Conservation (phyloP, 1,284 basidiomycete species). For the Ceratobasidium sp. region DNA sequence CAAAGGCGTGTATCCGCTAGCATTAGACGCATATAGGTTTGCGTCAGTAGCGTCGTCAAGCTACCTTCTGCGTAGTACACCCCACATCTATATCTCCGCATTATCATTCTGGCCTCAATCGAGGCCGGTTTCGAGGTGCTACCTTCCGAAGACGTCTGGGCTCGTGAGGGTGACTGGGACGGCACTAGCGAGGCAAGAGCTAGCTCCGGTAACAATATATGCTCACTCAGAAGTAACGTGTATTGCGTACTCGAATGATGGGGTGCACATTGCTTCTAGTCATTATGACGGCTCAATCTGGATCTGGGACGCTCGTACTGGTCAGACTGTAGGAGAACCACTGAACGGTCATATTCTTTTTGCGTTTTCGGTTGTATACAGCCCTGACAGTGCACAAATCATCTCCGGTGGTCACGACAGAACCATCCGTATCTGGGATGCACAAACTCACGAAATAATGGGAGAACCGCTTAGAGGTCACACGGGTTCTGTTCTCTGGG, state of each 20-base stretch:
- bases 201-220: not conserved
- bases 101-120: conserved; percentile 26
- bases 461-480: not conserved
- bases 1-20: not conserved
- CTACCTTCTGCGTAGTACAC: not conserved
- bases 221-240: not conserved
- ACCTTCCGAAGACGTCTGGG: not conserved
- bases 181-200: not conserved
- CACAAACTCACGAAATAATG: not conserved
- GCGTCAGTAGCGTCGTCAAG: not conserved
- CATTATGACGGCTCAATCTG: not conserved
- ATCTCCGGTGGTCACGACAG: not conserved
- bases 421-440: not conserved
- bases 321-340: not conserved
- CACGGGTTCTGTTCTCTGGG: not conserved
- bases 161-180: not conserved
- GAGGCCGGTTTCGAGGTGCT: conserved; percentile 10
- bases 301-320: not conserved
- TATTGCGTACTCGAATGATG: not conserved
- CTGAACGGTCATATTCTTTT: not conserved
- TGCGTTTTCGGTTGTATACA: not conserved
- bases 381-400: not conserved
- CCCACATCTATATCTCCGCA: conserved; percentile 31
- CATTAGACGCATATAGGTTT: conserved; percentile 15
- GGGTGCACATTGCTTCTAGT: not conserved